Percentiles rank a stretch among this genome's conserved stretches.
These are phyloP conservation scores for Mycena capillaripes DNA, from an alignment of 768 basidiomycete species.

Conservation along the genomic window DNA sequence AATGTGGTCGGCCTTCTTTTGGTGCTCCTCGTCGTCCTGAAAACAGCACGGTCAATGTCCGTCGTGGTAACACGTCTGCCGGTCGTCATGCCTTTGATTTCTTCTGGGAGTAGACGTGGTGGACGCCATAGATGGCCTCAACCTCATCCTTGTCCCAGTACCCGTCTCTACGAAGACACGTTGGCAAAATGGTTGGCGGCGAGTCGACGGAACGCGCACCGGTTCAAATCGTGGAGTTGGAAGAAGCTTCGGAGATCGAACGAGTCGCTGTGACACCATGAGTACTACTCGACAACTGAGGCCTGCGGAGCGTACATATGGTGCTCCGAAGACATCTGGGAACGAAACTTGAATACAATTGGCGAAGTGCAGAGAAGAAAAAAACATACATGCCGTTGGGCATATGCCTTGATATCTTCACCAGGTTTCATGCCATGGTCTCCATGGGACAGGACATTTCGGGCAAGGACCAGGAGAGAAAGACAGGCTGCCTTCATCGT, in stretches of 20 bases:
- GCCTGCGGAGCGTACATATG: constrained; percentile 71
- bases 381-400: constrained; percentile 87
- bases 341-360: constrained; percentile 30
- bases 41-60: background rate
- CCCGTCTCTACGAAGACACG: constrained; percentile 69
- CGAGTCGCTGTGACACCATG: constrained; percentile 69
- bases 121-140: constrained; percentile 96
- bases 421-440: constrained; percentile 68
- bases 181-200: background rate
- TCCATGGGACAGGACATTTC: constrained; percentile 63
- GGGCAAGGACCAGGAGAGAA: constrained; percentile 55
- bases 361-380: constrained; percentile 11
- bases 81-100: constrained; percentile 70
- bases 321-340: constrained; percentile 90
- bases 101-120: constrained; percentile 90
- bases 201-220: constrained; percentile 55
- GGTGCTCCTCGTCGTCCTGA: constrained; percentile 83
- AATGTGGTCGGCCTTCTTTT: constrained; percentile 85
- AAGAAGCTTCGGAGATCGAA: constrained; percentile 94
- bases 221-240: constrained; percentile 93
- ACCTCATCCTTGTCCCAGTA: constrained; percentile 90
- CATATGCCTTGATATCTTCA: constrained; percentile 87
- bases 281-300: constrained; percentile 3
- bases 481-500: constrained; percentile 65
- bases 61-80: background rate